Base-by-base conservation (phyloP, 1,284 basidiomycete genomes). In the Bjerkandera adusta region DNA sequence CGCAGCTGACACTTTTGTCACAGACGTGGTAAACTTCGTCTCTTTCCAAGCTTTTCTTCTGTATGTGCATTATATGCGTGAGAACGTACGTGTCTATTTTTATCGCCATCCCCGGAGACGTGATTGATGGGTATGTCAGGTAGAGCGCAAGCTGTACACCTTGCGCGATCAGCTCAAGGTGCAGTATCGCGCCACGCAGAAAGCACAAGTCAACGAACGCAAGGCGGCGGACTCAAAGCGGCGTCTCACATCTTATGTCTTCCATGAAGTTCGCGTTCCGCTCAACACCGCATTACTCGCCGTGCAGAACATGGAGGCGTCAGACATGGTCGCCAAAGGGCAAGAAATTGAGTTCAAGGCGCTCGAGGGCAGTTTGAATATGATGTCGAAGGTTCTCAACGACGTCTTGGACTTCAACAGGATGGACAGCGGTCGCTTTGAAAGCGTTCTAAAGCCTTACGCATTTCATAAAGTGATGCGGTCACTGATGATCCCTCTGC, bases 361-460 rank as follows among this genome's bases (percentile, higher is more conserved):
- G 5, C 73, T 95, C 20, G 84, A 86, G 57, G 88, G 88, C 2
- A 89, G 85, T 62, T 67, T 95, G 47, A 85, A 79, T 50, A 92
- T 93, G 86, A 95, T 92, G 86, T 85, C 84, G n/a, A 89, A 89
- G 73, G 91, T 96, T 1, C 68, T 94, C 25, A 93, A 95, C 59
- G 92, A 94, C 62, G 89, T 94, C 25, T 71, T 94, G 30, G 87
- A 90, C 58, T 89, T 89, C 57, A 71, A 71, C 64, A 81, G 85
- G 36, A 86, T 89, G 85, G 88, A 92, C 58, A 84, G 84, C 51
- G 87, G 87, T 3, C 78, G 78, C 26, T 90, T 92, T 57, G 86
- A 90, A 60, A 83, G 79, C 20, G 76, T 83, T 18, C 76, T 76
- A 5, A 77, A 75, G 75, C 90, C 91, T 2, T 93, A 92, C 68